Base-by-base conservation (phyloP, 1,284 basidiomycete species). In the Ceratobasidium sp. region DNA sequence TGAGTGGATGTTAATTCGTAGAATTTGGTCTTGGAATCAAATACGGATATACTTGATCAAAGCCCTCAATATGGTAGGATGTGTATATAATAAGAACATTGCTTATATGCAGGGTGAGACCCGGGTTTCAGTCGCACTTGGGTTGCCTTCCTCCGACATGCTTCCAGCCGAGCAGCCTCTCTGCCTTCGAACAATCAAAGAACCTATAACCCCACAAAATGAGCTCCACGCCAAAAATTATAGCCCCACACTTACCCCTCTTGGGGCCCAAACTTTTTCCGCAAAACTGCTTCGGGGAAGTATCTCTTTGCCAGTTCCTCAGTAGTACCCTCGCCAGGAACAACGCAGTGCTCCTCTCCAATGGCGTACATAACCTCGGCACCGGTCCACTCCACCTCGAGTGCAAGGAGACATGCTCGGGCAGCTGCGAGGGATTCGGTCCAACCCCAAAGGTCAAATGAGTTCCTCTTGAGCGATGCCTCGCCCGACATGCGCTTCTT, bases 281-380 rank as follows among this genome's bases (percentile, higher is more conserved):
- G 68, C 29, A 77, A 57, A 44, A 72, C 70, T 44, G 74, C 69
- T 19, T 73, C 73, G 8, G 71, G 71, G 66, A 73, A 76, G 30
- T 74, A 73, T 11, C 71, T 66, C 54, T 71, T 59, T 39, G 74
- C 68, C 58, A 77, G 57, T 27, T 72, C 74, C 52, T 72, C 58
- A 14, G 75, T 71, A 9, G 72, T 71, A 13, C 56, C 57, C 2
- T 70, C 71, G 33, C 11, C 33, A 11, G 33, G 33, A n/a, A 72
- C 59, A 0, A 62, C 69, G 36, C 64, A 58, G n/a, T 69, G 69
- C 33, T 72, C 52, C 1, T 66, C 69, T 50, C 53, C 74, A 41
- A 76, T 74, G 47, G 78, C 75, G 69, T 76, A 77, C 73, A 80
- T 77, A n/a, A 74, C 75, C 72, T 80, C 78, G 69, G 76, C 75